Base-by-base conservation (phyloP, 1,284 basidiomycete species). In the Waitea zeae region DNA sequence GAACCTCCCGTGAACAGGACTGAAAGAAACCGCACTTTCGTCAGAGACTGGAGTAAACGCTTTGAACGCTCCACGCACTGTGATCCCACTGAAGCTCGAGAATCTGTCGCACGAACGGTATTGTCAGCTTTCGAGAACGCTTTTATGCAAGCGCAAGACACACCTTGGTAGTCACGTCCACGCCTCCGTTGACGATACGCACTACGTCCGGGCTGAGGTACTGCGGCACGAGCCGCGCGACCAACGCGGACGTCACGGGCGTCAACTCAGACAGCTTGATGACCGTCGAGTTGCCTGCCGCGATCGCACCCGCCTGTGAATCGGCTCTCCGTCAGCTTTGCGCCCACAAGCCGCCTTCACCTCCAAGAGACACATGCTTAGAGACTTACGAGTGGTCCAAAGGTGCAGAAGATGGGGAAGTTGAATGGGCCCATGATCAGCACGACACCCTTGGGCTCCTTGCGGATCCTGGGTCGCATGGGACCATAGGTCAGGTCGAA, bases 31-130 rank as follows among this genome's bases (percentile, higher is more conserved):
- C 17, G 38, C 5, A 33, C 18, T 30, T 5, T 33, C 22, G 13
- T 34, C 24, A 28, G n/a, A 18, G n/a, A 30, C 13, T 38, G 35
- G 19, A 30, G n/a, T 18, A 4, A 31, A 34, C 6, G 15, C n/a
- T 17, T 24, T 12, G 12, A 35, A 31, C 28, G 29, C 72, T 48
- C n/a, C n/a, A n/a, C n/a, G n/a, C n/a, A n/a, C n/a, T 79, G 44
- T 89, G 86, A 43, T 81, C 88, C 84, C 87, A 95, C 36, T 66
- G 70, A 26, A 86, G 61, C 45, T 87, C 79, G 7, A 95, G 62
- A 4, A 90, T 51, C 62, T 78, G n/a, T n/a, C n/a, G n/a, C n/a
- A 34, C 4, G 34, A 5, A 7, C 12, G 17, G 27, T 4, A 13
- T 13, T 15, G 11, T 19, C 7, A 32, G 14, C 12, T n/a, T 31